Evolutionary conservation across 345 rosid species (phyloP).

Genomic region (Turritis glabra): DNA sequence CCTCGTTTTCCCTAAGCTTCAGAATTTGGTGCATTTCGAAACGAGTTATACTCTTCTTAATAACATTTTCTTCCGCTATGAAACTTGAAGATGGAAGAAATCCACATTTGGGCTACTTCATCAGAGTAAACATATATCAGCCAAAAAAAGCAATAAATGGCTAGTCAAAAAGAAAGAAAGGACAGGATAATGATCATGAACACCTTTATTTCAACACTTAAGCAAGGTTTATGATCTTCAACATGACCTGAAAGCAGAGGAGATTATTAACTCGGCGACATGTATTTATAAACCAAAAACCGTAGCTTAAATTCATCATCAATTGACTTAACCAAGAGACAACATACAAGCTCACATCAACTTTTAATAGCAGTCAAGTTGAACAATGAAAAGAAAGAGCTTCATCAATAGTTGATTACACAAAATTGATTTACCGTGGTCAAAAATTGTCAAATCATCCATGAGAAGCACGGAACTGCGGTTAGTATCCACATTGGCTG

Average conservation of each 20-base stretch:
- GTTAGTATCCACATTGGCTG: conserved; percentile 55
- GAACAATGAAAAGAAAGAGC: background rate
- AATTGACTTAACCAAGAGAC: background rate
- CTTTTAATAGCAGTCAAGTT: no score
- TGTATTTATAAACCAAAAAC: background rate
- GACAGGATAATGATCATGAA: background rate
- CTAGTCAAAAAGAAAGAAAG: background rate
- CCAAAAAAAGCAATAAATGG: background rate
- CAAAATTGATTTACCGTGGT: conserved; percentile 39
- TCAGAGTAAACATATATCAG: conserved; percentile 40
- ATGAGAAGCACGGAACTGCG: conserved; percentile 58
- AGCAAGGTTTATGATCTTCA: conserved; percentile 46
- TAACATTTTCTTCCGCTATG: conserved; percentile 59
- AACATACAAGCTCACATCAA: background rate
- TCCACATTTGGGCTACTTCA: conserved; percentile 95
- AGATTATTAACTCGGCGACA: no score
- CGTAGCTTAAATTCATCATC: conserved; percentile 3
- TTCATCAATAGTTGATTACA: background rate
- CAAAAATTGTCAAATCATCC: conserved; percentile 77
- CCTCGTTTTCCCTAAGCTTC: conserved; percentile 67
- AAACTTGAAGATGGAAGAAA: conserved; percentile 72
- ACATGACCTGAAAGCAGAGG: conserved; percentile 50
- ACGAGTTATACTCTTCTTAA: conserved; percentile 59
- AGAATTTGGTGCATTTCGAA: conserved; percentile 81
- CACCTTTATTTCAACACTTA: conserved; percentile 80